Evolutionary conservation across 2,329 filamentous ascomycete species (phyloP).

Genomic region (Thielaviopsis ethacetica): DNA sequence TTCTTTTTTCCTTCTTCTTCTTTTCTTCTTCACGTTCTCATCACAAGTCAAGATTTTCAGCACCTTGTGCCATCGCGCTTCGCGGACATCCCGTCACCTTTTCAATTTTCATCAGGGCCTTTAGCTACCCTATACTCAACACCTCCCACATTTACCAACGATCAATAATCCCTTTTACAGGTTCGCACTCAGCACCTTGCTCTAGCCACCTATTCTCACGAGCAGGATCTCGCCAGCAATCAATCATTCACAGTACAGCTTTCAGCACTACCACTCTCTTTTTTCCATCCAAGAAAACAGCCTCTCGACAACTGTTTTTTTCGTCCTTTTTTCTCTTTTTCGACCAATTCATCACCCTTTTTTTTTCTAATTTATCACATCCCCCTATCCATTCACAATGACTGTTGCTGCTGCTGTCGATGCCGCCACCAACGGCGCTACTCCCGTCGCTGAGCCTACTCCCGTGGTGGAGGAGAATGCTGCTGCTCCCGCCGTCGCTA

Average conservation of each 20-base stretch:
- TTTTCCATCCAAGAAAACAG: neutral
- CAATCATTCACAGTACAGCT: neutral
- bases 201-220: conserved; percentile 10
- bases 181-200: conserved; percentile 11
- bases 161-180: conserved; percentile 11
- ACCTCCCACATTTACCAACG: conserved; percentile 8
- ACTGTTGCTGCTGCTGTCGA: conserved; percentile 40
- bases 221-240: conserved; percentile 11
- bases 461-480: conserved; percentile 46
- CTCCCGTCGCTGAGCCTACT: conserved; percentile 7
- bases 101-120: conserved; percentile 58
- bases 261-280: neutral
- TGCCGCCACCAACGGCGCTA: conserved; percentile 9
- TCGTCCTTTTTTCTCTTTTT: neutral
- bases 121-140: conserved; percentile 61
- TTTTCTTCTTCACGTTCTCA: conserved; percentile 20
- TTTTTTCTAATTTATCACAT: conserved; percentile 39
- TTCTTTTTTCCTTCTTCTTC: conserved; percentile 3
- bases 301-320: neutral
- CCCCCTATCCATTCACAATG: conserved; percentile 48
- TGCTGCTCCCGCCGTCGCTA: conserved; percentile 50
- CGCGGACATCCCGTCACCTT: conserved; percentile 24
- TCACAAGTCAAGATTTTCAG: conserved; percentile 22
- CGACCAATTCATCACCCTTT: conserved; percentile 32
- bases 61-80: conserved; percentile 15